Base-by-base conservation (phyloP, 169 alveolate species). In the Eimeria tenella region DNA sequence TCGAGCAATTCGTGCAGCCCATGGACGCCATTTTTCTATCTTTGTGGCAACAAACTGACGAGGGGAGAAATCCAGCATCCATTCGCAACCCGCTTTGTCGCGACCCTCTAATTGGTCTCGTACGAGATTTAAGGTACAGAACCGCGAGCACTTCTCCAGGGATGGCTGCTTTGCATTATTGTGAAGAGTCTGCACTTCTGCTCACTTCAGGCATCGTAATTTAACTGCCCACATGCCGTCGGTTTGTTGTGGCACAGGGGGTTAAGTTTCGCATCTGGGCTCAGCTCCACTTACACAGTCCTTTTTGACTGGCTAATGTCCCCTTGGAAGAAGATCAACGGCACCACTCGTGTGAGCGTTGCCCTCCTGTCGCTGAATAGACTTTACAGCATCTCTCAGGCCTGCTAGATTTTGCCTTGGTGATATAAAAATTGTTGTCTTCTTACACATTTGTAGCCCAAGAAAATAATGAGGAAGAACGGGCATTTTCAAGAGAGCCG, bases 51-150 rank as follows among this genome's bases (percentile, higher is more conserved):
- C 97, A 94, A 88, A 91, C 96, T 10, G 94, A 75, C n/a, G 93
- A 93, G 56, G 96, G 96, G 75, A 94, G 96, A 52, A 96, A 94
- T 52, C 93, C 93, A 62, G 90, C 93, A 53, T 75, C 91, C 70
- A 89, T 94, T 62, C 96, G 95, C 81, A 75, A 94, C 42, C 96
- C 97, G 50, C 97, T 96, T 79, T 96, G 97, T 92, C 94, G 96
- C 68, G 73, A 86, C 58, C 97, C 98, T 19, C 95, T 98, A 74
- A 97, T 98, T 63, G 99, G 99, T 56, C 96, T 98, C 53, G 97
- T 98, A 90, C 90, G 99, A 58, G 99, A 98, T 90, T 95, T 98
- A 90, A 95, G 98, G 92, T 99, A 96, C 97, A 77, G 86, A 93
- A 93, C 96, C 96, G 8, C 2, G 25, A 55, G 53, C 10, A 17